phyloP scores from a whole-genome alignment of 768 basidiomycete species.

The Amanita thiersii region DNA sequence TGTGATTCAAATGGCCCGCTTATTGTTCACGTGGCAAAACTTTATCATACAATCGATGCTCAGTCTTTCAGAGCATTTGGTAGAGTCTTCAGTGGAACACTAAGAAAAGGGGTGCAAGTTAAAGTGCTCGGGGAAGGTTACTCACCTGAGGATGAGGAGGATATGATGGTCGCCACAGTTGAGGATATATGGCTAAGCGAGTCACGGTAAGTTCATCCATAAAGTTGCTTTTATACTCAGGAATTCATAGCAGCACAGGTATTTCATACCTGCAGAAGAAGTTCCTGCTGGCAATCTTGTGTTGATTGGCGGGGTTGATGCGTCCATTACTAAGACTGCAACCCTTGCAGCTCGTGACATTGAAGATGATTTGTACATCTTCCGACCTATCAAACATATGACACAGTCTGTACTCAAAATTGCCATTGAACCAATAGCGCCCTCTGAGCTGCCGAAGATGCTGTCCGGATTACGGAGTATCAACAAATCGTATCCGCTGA shows the following conservation, averaged over 20 bases:
- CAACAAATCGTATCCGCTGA: slow-evolving; percentile 96
- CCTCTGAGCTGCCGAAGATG: slow-evolving; percentile 99
- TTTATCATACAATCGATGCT: slow-evolving; percentile 95
- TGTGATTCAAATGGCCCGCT: slow-evolving; percentile 83
- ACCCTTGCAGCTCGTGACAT: slow-evolving; percentile 70
- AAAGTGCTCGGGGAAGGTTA: slow-evolving; percentile 99
- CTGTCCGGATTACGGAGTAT: slow-evolving; percentile 91
- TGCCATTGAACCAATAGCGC: slow-evolving; percentile 95
- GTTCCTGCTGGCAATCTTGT: slow-evolving; percentile 90
- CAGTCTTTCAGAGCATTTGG: slow-evolving; percentile 96
- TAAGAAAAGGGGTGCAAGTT: slow-evolving; percentile 73
- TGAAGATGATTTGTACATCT: slow-evolving; percentile 88
- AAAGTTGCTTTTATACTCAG: not conserved
- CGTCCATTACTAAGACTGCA: slow-evolving; percentile 92
- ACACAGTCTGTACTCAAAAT: slow-evolving; percentile 96
- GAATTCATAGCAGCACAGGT: slow-evolving; percentile 41
- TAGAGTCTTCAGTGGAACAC: slow-evolving; percentile 86
- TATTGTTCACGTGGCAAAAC: slow-evolving; percentile 88
- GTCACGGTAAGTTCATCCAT: slow-evolving; percentile 55
- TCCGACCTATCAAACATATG: slow-evolving; percentile 93
- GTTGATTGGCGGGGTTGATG: slow-evolving; percentile 86
- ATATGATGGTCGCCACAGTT: slow-evolving; percentile 80
- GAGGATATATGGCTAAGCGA: slow-evolving; percentile 90
- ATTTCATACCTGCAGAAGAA: slow-evolving; percentile 84
- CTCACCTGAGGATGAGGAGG: slow-evolving; percentile 98